Evolutionary conservation across 2,329 filamentous ascomycete species (phyloP).

Genomic region (Thielaviopsis punctulata): DNA sequence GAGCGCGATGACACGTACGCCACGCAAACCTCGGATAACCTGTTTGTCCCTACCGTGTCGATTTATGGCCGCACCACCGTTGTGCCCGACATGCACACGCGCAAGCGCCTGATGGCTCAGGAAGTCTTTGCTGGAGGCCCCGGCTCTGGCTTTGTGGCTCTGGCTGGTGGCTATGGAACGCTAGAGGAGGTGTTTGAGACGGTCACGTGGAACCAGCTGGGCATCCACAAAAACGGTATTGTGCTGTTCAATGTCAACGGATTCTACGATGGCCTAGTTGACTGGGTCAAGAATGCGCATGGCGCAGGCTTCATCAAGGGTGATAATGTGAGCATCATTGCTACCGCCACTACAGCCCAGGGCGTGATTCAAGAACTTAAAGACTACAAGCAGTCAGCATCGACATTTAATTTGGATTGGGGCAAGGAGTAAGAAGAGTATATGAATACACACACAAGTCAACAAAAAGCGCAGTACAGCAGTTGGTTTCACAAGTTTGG

Average conservation of each 20-base stretch:
- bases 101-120: conserved; percentile 84
- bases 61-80: conserved; percentile 73
- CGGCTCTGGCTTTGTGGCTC: conserved; percentile 75
- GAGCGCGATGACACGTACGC: conserved; percentile 49
- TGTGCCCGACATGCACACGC: conserved; percentile 88
- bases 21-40: conserved; percentile 14
- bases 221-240: conserved; percentile 69
- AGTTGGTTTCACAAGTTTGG: neutral
- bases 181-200: conserved; percentile 91
- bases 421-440: conserved; percentile 39
- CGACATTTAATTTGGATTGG: conserved; percentile 72
- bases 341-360: conserved; percentile 54
- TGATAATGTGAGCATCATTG: conserved; percentile 58
- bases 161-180: conserved; percentile 83
- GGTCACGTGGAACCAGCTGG: conserved; percentile 88
- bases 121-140: conserved; percentile 68
- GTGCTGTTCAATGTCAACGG: conserved; percentile 75
- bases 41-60: conserved; percentile 37
- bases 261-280: conserved; percentile 76
- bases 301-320: conserved; percentile 58
- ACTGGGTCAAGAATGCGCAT: conserved; percentile 65
- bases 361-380: conserved; percentile 54
- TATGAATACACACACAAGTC: neutral
- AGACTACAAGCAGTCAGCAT: conserved; percentile 59
- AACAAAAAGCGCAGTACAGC: neutral